phyloP scores from a whole-genome alignment of 768 basidiomycete genomes.

The Hemileccinum rubropunctum region DNA sequence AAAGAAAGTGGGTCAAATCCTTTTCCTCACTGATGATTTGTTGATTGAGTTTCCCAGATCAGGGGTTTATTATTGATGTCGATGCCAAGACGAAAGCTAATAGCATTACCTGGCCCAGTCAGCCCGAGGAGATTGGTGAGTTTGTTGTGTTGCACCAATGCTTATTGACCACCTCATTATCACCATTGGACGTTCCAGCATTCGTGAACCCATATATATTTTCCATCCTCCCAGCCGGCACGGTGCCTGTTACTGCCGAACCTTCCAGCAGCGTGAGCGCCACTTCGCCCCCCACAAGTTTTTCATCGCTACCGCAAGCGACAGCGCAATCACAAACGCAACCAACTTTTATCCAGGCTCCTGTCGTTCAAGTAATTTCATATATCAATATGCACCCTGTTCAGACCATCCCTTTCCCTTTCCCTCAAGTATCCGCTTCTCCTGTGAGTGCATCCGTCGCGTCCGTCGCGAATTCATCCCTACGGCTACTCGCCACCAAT shows the following conservation, averaged over 20 bases:
- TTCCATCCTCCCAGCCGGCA: slow-evolving; percentile 68
- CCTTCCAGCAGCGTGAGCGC: slow-evolving; percentile 19
- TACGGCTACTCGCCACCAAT: slow-evolving; percentile 52
- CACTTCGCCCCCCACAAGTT: slow-evolving; percentile 3
- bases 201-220: slow-evolving; percentile 77
- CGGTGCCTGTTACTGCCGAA: slow-evolving; percentile 39
- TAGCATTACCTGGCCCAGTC: slow-evolving; percentile 70
- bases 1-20: slow-evolving; percentile 68
- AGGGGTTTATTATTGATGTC: slow-evolving; percentile 61
- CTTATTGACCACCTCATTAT: slow-evolving; percentile 60
- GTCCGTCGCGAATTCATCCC: slow-evolving; percentile 39
- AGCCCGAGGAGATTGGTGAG: slow-evolving; percentile 78
- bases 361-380: slow-evolving; percentile 69
- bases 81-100: slow-evolving; percentile 53
- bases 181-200: slow-evolving; percentile 50
- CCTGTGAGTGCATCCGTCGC: slow-evolving; percentile 2
- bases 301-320: slow-evolving; percentile 13
- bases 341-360: slow-evolving; percentile 47
- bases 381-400: slow-evolving; percentile 59
- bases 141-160: slow-evolving; percentile 25
- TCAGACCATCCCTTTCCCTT: slow-evolving; percentile 67
- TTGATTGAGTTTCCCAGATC: slow-evolving; percentile 41
- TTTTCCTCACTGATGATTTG: background rate
- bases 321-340: slow-evolving; percentile 23
- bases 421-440: slow-evolving; percentile 35